Conservation (phyloP, 75 land plant genomes). For the Cryptomeria japonica region DNA sequence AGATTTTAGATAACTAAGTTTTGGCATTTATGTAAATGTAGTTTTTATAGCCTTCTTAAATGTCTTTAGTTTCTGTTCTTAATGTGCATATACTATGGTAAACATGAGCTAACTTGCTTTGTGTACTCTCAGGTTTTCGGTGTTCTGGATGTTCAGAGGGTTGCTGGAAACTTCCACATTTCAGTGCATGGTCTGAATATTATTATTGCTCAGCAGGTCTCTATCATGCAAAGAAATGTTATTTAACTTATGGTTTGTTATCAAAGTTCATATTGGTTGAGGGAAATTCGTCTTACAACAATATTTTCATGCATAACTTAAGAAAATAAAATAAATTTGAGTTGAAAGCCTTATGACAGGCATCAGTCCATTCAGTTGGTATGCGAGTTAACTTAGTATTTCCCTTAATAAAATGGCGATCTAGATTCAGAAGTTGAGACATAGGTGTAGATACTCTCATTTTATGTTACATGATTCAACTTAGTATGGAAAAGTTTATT, state of each 20-base stretch:
- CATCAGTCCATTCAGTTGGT: not conserved
- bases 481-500: not conserved
- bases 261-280: not conserved
- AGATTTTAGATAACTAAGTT: not conserved
- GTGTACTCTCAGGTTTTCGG: conserved; percentile 72
- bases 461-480: not conserved
- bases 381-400: not conserved
- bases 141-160: conserved; percentile 92
- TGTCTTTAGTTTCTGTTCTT: conserved; percentile 10
- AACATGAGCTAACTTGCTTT: not conserved
- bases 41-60: too few relatives aligned
- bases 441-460: not conserved
- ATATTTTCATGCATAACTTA: not conserved
- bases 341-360: not conserved
- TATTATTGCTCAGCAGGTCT: conserved; percentile 90
- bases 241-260: not conserved
- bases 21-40: not conserved
- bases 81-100: not conserved
- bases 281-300: not conserved
- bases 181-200: conserved; percentile 96
- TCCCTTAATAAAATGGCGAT: not conserved
- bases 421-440: not conserved
- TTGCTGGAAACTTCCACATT: conserved; percentile 98
- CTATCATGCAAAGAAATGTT: not conserved
- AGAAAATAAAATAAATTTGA: not conserved